Conservation (phyloP, 768 basidiomycete genomes). For the Tulasnella sp. region DNA sequence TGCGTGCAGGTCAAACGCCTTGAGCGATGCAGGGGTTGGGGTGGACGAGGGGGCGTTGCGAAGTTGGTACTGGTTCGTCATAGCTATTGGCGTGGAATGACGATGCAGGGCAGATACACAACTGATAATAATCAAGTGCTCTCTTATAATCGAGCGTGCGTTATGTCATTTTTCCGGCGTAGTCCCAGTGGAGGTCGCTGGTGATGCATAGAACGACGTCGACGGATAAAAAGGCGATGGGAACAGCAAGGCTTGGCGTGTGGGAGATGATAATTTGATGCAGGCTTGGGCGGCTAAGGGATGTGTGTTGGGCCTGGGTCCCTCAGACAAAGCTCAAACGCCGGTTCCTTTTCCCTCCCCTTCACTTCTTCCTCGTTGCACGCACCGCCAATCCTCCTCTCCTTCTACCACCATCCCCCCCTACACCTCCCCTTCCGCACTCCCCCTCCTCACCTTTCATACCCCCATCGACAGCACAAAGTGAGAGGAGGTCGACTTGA, state of each 20-base stretch:
- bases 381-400: constrained; percentile 7
- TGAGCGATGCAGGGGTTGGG: not conserved
- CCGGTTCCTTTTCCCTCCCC: not conserved
- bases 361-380: not conserved
- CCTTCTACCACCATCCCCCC: constrained; percentile 15
- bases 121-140: not conserved
- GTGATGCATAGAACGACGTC: not conserved
- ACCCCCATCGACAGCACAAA: not conserved
- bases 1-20: constrained; percentile 27
- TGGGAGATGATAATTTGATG: not conserved
- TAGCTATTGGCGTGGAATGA: not conserved
- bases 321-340: constrained; percentile 16
- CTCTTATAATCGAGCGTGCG: not conserved
- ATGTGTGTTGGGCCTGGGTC: constrained; percentile 8
- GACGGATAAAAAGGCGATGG: constrained; percentile 7
- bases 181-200: not conserved
- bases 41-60: constrained; percentile 7
- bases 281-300: not conserved
- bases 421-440: not conserved
- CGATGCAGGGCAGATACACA: not conserved
- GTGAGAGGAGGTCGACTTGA: not conserved
- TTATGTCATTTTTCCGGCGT: not conserved
- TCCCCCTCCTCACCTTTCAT: not conserved
- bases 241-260: not conserved
- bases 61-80: not conserved